A percentile compares a stretch with the other conserved stretches of the same genome.
phyloP scores from a whole-genome alignment of 305 asterid species.

The Euphrasia arctica region DNA sequence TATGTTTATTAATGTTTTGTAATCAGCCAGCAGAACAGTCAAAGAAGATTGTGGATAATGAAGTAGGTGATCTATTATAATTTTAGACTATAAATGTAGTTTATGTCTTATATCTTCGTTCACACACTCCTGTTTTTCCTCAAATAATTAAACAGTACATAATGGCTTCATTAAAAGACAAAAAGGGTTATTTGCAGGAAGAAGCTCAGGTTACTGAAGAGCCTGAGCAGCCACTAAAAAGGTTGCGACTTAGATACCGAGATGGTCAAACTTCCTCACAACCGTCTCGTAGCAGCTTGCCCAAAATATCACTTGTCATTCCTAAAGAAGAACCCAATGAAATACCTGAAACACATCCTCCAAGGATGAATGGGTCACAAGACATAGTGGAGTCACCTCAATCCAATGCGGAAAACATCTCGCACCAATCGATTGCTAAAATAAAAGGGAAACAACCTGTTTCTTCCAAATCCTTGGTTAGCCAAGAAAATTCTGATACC shows the following conservation, averaged over 20 bases:
- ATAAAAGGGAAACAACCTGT: conserved; percentile 44
- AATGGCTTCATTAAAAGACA: conserved; percentile 33
- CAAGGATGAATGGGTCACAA: conserved; percentile 26
- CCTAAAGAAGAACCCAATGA: conserved; percentile 45
- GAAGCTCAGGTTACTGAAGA: conserved; percentile 44
- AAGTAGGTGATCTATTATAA: conserved; percentile 34
- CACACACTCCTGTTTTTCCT: conserved; percentile 7
- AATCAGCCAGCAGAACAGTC: conserved; percentile 37
- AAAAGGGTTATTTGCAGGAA: conserved; percentile 34
- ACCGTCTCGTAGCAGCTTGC: conserved; percentile 24
- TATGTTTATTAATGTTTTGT: conserved; percentile 21
- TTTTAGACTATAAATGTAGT: conserved; percentile 4
- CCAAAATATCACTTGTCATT: conserved; percentile 27
- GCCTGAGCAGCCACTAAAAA: conserved; percentile 53
- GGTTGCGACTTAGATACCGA: conserved; percentile 40
- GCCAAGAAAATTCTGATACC: conserved; percentile 30
- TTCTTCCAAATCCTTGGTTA: conserved; percentile 31
- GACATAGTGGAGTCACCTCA: conserved; percentile 29
- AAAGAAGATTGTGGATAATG: conserved; percentile 35
- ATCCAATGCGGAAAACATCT: conserved; percentile 23
- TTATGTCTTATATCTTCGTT: conserved; percentile 15
- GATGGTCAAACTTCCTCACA: conserved; percentile 41
- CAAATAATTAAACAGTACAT: conserved; percentile 18
- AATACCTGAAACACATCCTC: conserved; percentile 25
- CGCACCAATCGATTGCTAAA: conserved; percentile 30